Evolutionary conservation across 1,284 basidiomycete genomes (phyloP).

Genomic region (Leccinum discolor): DNA sequence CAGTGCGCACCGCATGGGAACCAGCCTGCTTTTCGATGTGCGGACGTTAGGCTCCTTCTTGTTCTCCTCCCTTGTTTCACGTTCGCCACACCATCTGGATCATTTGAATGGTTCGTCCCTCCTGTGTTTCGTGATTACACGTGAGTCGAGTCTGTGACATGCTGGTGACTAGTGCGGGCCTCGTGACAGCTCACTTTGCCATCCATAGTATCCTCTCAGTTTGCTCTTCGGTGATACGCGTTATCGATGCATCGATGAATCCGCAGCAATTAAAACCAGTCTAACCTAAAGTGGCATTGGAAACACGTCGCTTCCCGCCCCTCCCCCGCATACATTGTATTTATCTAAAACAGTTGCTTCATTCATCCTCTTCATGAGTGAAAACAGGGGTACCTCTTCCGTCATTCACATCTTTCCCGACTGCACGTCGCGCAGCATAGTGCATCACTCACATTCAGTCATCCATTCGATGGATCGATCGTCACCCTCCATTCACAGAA

Average conservation of each 20-base stretch:
- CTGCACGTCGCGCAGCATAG: neutral
- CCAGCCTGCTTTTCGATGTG: constrained; percentile 14
- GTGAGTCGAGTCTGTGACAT: neutral
- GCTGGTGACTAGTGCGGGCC: neutral
- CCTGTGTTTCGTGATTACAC: constrained; percentile 6
- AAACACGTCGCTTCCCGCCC: constrained; percentile 3
- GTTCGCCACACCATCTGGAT: neutral
- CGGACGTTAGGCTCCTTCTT: constrained; percentile 8
- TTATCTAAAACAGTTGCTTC: neutral
- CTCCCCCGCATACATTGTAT: neutral
- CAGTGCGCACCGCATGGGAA: constrained; percentile 18
- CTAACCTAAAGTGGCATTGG: constrained; percentile 20
- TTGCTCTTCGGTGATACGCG: constrained; percentile 15
- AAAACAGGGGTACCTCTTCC: constrained; percentile 1
- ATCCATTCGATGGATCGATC: neutral
- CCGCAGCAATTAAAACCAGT: constrained; percentile 11
- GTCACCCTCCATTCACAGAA: constrained; percentile 14
- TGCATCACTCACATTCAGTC: neutral
- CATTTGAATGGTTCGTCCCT: neutral
- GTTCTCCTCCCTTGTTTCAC: constrained; percentile 5
- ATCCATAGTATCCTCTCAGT: constrained; percentile 11
- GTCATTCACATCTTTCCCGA: neutral
- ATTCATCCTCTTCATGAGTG: constrained; percentile 5
- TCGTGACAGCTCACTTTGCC: neutral
- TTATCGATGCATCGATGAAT: constrained; percentile 14